Evolutionary conservation across 345 rosid genomes (phyloP).

Genomic region (Lepidium didymum): DNA sequence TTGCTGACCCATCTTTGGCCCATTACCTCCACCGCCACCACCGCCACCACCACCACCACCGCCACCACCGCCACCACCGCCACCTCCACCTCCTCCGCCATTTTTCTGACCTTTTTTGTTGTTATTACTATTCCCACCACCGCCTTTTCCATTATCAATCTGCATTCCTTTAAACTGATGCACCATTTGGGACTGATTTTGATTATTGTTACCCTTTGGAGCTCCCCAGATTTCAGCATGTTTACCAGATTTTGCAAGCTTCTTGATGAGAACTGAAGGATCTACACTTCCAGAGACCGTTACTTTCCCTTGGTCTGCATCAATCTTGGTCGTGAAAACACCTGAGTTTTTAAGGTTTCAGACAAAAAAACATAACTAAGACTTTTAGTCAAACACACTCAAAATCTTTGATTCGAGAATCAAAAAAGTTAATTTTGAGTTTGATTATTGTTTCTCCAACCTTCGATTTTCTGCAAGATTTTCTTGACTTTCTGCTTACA

Average conservation of each 20-base stretch:
- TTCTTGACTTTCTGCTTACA: constrained; percentile 91
- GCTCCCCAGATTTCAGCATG: constrained; percentile 89
- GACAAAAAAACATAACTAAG: constrained; percentile 17
- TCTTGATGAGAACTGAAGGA: constrained; percentile 66
- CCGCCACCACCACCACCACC: constrained; percentile 37
- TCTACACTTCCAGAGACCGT: constrained; percentile 69
- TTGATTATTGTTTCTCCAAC: constrained; percentile 21
- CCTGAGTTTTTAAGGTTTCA: constrained; percentile 37
- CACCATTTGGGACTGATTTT: constrained; percentile 37
- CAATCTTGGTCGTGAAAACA: constrained; percentile 64
- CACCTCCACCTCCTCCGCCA: constrained; percentile 31
- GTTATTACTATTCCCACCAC: constrained; percentile 21
- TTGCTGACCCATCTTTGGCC: constrained; percentile 37
- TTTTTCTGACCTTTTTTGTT: constrained; percentile 48
- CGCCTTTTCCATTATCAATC: constrained; percentile 54
- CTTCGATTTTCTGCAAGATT: constrained; percentile 88
- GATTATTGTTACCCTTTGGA: constrained; percentile 44
- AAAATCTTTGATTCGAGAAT: background rate
- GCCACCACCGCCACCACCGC: constrained; percentile 30
- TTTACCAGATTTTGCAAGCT: constrained; percentile 86
- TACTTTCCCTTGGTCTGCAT: constrained; percentile 81
- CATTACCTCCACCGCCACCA: constrained; percentile 36
- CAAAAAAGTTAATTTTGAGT: background rate
- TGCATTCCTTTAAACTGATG: constrained; percentile 73
- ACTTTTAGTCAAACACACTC: constrained; percentile 1